Percentiles rank a stretch among this genome's conserved stretches.
Evolutionary conservation across 208 protist species (phyloP).

Genomic region (Leishmania gerbilli): DNA sequence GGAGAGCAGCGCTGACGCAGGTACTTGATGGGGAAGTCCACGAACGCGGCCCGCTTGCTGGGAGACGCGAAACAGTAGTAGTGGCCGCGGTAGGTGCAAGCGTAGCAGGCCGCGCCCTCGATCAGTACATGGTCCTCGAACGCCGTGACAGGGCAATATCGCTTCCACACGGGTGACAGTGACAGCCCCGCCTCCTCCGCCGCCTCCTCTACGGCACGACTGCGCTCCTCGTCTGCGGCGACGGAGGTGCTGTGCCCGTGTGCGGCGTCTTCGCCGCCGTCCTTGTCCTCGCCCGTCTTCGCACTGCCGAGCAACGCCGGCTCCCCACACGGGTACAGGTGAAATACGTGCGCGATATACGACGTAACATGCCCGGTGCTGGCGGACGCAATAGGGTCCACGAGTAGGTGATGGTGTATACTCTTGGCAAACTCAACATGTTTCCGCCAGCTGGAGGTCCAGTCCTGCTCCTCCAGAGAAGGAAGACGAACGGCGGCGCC

Average conservation of each 20-base stretch:
- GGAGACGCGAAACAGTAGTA: constrained; percentile 68
- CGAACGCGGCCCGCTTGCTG: constrained; percentile 58
- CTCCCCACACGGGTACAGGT: constrained; percentile 42
- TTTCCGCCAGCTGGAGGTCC: constrained; percentile 29
- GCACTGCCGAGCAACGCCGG: constrained; percentile 9
- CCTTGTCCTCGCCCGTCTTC: neutral
- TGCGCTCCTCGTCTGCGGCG: constrained; percentile 43
- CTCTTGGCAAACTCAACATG: constrained; percentile 14
- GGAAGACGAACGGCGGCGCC: neutral
- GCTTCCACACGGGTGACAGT: constrained; percentile 63
- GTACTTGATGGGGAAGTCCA: constrained; percentile 60
- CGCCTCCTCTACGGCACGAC: constrained; percentile 37
- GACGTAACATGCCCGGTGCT: constrained; percentile 30
- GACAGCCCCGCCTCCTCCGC: constrained; percentile 31
- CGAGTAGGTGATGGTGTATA: constrained; percentile 20
- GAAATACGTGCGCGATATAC: constrained; percentile 56
- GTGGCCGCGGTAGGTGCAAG: constrained; percentile 59
- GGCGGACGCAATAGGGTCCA: constrained; percentile 30
- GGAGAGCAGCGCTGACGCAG: constrained; percentile 33
- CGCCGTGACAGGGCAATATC: constrained; percentile 85
- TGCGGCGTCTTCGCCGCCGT: constrained; percentile 5
- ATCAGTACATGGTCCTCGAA: constrained; percentile 65
- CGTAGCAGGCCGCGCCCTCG: constrained; percentile 68
- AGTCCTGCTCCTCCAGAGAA: constrained; percentile 22
- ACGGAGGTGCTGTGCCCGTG: constrained; percentile 10